Evolutionary conservation across 192 early-diverging fungal genomes (phyloP).

Genomic region (Podila minutissima): DNA sequence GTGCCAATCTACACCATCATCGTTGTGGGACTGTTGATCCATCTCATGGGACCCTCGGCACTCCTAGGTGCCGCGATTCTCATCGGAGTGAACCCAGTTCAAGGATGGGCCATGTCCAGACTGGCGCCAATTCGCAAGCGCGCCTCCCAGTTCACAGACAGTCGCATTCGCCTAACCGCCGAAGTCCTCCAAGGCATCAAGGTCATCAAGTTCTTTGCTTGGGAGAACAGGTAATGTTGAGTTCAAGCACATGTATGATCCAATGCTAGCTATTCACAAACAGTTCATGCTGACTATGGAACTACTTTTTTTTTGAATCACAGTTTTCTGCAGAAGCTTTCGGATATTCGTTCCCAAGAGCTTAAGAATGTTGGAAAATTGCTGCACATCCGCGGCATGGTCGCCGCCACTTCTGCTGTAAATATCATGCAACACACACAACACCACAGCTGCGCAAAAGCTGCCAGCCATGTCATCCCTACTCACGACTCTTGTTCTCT

Average conservation of each 20-base stretch:
- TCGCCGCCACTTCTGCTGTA: slow-evolving; percentile 2
- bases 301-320: neutral
- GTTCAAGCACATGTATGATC: neutral
- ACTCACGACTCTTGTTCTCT: neutral
- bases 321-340: neutral
- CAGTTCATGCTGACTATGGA: neutral
- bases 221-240: slow-evolving; percentile 44
- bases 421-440: neutral
- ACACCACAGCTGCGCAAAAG: too few relatives aligned
- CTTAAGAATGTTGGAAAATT: slow-evolving; percentile 6
- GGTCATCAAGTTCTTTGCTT: slow-evolving; percentile 77
- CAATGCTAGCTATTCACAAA: neutral
- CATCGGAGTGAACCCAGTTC: slow-evolving; percentile 29
- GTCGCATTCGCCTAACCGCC: slow-evolving; percentile 57
- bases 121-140: slow-evolving; percentile 29
- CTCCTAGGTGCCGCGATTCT: slow-evolving; percentile 34
- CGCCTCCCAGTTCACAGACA: slow-evolving; percentile 59
- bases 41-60: slow-evolving; percentile 39
- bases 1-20: slow-evolving; percentile 19
- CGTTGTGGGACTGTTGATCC: slow-evolving; percentile 24
- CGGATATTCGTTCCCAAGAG: neutral
- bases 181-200: slow-evolving; percentile 67
- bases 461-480: too few relatives aligned
- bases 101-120: slow-evolving; percentile 36
- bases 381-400: neutral